Conservation (phyloP, 805 yeast genomes). For the Candida suzukii region DNA sequence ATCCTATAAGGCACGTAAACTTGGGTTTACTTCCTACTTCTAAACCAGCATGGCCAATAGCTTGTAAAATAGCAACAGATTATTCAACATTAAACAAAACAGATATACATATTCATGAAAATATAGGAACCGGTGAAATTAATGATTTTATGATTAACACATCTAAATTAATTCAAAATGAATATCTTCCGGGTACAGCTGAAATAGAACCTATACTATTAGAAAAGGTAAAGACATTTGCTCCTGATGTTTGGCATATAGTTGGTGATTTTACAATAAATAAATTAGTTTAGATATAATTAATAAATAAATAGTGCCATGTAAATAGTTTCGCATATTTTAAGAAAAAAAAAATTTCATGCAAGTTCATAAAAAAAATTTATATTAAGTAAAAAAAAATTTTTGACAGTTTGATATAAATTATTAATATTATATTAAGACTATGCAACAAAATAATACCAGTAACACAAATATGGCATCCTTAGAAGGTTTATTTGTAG, state of each 20-base stretch:
- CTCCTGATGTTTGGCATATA: conserved; percentile 81
- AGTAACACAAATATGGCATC: conserved; percentile 7
- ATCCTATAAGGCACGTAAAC: conserved; percentile 53
- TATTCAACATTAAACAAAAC: conserved; percentile 2
- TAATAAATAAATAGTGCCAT: too few species aligned
- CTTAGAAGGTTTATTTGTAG: conserved; percentile 57
- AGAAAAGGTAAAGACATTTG: conserved; percentile 74
- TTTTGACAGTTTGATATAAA: neutral
- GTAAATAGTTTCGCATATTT: too few species aligned
- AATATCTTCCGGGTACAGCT: conserved; percentile 35
- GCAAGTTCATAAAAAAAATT: too few species aligned
- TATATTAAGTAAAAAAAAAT: neutral
- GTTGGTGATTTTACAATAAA: conserved; percentile 11
- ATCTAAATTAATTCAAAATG: conserved; percentile 7
- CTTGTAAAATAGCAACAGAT: conserved; percentile 21
- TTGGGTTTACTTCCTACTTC: conserved; percentile 77
- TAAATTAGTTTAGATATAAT: neutral
- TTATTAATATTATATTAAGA: too few species aligned
- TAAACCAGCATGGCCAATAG: conserved; percentile 49
- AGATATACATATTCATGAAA: conserved; percentile 67
- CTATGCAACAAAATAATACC: too few species aligned
- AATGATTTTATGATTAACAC: conserved; percentile 22
- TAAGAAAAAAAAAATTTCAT: too few species aligned
- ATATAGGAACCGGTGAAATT: conserved; percentile 43
- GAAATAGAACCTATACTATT: conserved; percentile 28